Evolutionary conservation across 768 basidiomycete species (phyloP), one percentile per base, ranked within the genome.

Genomic region (Pleurotus giganteus): DNA sequence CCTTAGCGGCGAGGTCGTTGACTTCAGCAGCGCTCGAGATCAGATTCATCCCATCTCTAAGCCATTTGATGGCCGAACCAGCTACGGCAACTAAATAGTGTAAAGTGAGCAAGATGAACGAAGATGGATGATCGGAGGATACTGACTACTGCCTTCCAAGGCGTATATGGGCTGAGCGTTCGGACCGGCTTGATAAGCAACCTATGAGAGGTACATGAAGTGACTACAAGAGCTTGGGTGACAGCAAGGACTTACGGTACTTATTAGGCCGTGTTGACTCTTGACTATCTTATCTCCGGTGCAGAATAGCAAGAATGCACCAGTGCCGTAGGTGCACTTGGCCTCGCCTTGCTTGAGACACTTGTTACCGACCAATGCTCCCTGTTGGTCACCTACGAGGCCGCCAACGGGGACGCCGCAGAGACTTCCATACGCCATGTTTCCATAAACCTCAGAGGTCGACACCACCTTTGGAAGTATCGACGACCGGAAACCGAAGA

Each of bases 301-400:
- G 73, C 91, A 91, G 79, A 97, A 98, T 26, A 99, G 74, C 60
- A 98, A 75, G 77, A 99, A 99, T 32, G 94, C 94, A 27, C 97
- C 96, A 1, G 96, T 98, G 23, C 96, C 96, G 63, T 96, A 99
- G 3, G 97, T 99, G 71, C 94, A 97, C 72, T 99, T 99, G 2
- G 95, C 96, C 68, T 98, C 90, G 15, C 96, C 96, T 60, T 82
- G 78, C n/a, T 66, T 76, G 52, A 99, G 69, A 65, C 97, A 98
- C 69, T 97, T 98, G 75, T 99, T 98, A 0, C 96, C 97, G 47
- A 98, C 84, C 21, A 99, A 75, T 21, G 96, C 96, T 4, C 90
- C 97, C 69, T 99, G 97, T 73, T 99, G 97, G 67, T 99, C 97
- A n/a, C 97, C 97, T 6, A 96, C 85, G 44, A 98, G 83, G 19